These are phyloP conservation scores for Rhodotorula glutinis DNA, from an alignment of 1,284 basidiomycete genomes.

Conservation along the genomic window DNA sequence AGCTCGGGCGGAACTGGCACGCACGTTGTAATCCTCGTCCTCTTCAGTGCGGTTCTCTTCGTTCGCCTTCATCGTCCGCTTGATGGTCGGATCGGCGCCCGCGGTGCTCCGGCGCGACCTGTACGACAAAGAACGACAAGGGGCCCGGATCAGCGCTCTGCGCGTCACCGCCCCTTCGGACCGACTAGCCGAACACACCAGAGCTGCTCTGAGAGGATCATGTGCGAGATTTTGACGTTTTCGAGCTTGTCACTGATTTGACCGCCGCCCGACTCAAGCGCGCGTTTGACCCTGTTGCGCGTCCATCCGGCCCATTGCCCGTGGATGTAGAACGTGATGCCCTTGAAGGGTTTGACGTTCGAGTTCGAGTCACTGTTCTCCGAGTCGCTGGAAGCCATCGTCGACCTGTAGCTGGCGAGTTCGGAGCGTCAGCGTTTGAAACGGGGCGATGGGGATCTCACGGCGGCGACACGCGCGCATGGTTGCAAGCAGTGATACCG, in stretches of 20 bases:
- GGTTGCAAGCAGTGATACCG: too few species aligned
- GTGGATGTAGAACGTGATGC: slow-evolving; percentile 1
- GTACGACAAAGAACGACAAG: not conserved
- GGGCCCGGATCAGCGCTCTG: not conserved
- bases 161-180: not conserved
- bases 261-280: not conserved
- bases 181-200: not conserved
- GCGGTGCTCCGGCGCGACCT: not conserved
- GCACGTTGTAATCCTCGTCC: slow-evolving; percentile 9
- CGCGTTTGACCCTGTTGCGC: not conserved
- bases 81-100: not conserved
- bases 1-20: not conserved
- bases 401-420: too few species aligned
- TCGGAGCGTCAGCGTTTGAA: too few species aligned
- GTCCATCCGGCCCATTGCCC: slow-evolving; percentile 1
- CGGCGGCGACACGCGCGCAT: too few species aligned
- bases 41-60: slow-evolving; percentile 1
- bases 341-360: not conserved
- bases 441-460: too few species aligned
- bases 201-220: not conserved
- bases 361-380: too few species aligned
- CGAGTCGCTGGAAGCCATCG: too few species aligned
- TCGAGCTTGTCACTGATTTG: not conserved
- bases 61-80: not conserved
- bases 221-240: not conserved